phyloP scores from a whole-genome alignment of 257 asterid species.

The Solanum dulcamara region DNA sequence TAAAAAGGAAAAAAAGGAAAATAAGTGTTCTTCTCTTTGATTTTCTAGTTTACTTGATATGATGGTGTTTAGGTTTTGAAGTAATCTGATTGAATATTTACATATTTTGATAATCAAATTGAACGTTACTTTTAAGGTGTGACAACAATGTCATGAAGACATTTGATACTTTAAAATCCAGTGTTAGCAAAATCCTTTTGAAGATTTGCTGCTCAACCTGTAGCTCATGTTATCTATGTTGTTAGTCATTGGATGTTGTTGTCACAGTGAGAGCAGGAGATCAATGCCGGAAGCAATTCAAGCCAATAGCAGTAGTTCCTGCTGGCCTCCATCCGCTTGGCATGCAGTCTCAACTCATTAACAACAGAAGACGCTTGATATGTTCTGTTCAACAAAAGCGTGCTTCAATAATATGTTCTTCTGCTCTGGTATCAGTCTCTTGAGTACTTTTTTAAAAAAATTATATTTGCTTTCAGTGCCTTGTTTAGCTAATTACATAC shows the following conservation, averaged over 20 bases:
- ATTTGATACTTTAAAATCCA: background rate
- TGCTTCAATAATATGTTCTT: conserved; percentile 38
- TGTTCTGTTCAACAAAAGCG: conserved; percentile 12
- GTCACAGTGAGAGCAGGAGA: conserved; percentile 21
- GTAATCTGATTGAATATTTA: background rate
- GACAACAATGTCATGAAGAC: background rate
- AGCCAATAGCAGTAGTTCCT: conserved; percentile 10
- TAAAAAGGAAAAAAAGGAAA: background rate
- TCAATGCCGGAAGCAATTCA: conserved; percentile 16
- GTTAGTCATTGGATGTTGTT: conserved; percentile 3
- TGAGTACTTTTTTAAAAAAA: background rate
- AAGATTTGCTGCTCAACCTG: background rate
- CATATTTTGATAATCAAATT: background rate
- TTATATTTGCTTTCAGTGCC: background rate
- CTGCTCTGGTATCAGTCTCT: conserved; percentile 47
- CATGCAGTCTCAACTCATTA: conserved; percentile 24
- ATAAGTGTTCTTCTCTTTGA: background rate
- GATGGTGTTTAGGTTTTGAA: background rate
- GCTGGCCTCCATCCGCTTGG: conserved; percentile 22
- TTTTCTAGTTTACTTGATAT: background rate
- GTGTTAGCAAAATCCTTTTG: background rate
- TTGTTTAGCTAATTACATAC: background rate
- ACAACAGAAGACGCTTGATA: conserved; percentile 4
- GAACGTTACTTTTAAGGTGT: background rate
- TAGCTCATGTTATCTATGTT: background rate